phyloP scores from a whole-genome alignment of 2,329 filamentous ascomycete genomes.

The Botrytis fabae region DNA sequence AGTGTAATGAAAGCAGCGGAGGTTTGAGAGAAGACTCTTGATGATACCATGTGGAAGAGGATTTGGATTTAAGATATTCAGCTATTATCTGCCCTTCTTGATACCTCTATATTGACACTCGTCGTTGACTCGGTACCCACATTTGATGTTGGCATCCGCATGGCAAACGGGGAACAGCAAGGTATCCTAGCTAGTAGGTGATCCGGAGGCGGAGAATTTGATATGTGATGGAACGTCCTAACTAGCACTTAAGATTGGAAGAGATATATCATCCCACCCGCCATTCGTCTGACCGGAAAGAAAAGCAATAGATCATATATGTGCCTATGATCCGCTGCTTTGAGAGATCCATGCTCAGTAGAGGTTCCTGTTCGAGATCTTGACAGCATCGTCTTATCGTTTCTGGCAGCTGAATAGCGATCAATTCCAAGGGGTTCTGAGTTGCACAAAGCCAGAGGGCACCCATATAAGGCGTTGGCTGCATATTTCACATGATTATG shows the following conservation, averaged over 20 bases:
- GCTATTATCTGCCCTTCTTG: not conserved
- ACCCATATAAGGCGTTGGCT: not conserved
- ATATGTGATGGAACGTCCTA: not conserved
- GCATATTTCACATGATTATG: conserved; percentile 2
- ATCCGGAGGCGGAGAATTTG: not conserved
- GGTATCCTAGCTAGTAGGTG: conserved; percentile 2
- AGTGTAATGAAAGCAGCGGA: not conserved
- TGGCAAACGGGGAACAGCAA: conserved; percentile 6
- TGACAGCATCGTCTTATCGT: not conserved
- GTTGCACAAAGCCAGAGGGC: not conserved
- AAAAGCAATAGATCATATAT: not conserved
- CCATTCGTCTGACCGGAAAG: not conserved
- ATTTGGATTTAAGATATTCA: not conserved
- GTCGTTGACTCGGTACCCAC: conserved; percentile 10
- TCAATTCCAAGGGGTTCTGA: not conserved
- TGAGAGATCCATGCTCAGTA: not conserved
- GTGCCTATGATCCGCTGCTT: not conserved
- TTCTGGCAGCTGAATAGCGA: not conserved
- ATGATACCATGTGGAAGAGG: not conserved
- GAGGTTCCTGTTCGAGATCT: not conserved
- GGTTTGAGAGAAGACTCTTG: not conserved
- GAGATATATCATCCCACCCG: not conserved
- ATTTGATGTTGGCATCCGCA: conserved; percentile 6
- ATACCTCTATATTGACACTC: not conserved
- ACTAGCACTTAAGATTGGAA: not conserved